These are phyloP conservation scores for Lithocarpus polystachyus DNA, from an alignment of 306 rosid genomes.

Conservation along the genomic window DNA sequence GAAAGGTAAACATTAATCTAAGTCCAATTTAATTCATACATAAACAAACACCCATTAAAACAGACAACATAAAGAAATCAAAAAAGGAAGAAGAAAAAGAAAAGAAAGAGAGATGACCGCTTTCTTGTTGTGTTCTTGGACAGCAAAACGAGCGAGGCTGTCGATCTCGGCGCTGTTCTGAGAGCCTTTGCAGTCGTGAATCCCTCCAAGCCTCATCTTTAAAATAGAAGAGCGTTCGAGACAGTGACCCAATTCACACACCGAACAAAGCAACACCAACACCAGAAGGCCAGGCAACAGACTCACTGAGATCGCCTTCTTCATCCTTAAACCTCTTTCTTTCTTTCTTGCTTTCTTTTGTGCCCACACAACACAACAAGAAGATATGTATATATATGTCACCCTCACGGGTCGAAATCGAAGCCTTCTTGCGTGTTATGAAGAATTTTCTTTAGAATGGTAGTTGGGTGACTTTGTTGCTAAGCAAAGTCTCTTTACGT, in stretches of 20 bases:
- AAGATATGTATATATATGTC: too few species aligned
- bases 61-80: background rate
- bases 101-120: conserved; percentile 16
- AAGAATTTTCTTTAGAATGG: too few species aligned
- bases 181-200: conserved; percentile 15
- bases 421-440: too few species aligned
- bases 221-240: background rate
- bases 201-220: conserved; percentile 28
- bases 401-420: too few species aligned
- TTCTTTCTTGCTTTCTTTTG: background rate
- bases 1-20: background rate
- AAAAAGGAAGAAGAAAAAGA: background rate
- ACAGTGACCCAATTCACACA: conserved; percentile 29
- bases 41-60: background rate
- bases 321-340: background rate
- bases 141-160: conserved; percentile 47
- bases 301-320: conserved; percentile 21
- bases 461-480: too few species aligned
- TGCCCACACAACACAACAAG: too few species aligned
- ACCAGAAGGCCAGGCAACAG: conserved; percentile 2
- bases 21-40: background rate
- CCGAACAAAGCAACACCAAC: conserved; percentile 17
- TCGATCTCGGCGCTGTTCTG: conserved; percentile 28
- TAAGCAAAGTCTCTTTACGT: too few species aligned
- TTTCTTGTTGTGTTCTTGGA: conserved; percentile 50